Base-by-base conservation (phyloP, 2,329 filamentous ascomycete species). In the Pseudovirgaria hyperparasitica region DNA sequence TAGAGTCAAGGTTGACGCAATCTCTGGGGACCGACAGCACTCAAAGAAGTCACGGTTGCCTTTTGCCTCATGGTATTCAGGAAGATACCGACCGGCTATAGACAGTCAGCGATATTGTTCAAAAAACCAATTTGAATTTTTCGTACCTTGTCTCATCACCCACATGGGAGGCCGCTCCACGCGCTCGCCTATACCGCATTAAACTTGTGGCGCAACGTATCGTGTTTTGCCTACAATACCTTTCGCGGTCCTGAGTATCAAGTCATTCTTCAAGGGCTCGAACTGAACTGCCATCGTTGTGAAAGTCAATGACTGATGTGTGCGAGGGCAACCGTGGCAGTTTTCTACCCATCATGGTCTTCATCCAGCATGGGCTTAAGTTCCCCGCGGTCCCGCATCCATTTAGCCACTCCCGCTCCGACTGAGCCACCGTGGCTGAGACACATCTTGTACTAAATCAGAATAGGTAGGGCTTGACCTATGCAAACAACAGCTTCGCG, bases 81-180 rank as follows among this genome's bases (percentile, higher is more conserved):
- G 90, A 13, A 98, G 80, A 55, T 98, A 98, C 44, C 90, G 80
- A 33, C 90, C 90, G 48, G 90, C 90, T 93, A 39, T 26, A 11
- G 9, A 11, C 16, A n/a, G 7, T 19, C 5, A 25, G 20, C 25
- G 26, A 30, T 22, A 10, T 9, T 13, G 5, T 9, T 11, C 11
- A 22, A 27, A 9, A 11, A 16, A 19, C 12, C 10, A n/a, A 15
- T 17, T 12, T 20, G 16, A 17, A 5, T 23, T n/a, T 29, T 27
- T 42, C 55, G 55, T 65, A 87, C 85, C 85, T 74, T 98, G 90
- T 58, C 90, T 81, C 90, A 98, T 98, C 53, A 98, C 85, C 90
- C 90, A 98, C 65, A 92, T 82, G 31, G 90, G 90, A 35, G 90
- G 81, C 38, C 90, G 76, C 58, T 94, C 85, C 40, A 96, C 82